A percentile compares a stretch with the other conserved stretches of the same genome.
phyloP scores from a whole-genome alignment of 1,139 yeast genomes.

The Blastobotrys persicus region DNA sequence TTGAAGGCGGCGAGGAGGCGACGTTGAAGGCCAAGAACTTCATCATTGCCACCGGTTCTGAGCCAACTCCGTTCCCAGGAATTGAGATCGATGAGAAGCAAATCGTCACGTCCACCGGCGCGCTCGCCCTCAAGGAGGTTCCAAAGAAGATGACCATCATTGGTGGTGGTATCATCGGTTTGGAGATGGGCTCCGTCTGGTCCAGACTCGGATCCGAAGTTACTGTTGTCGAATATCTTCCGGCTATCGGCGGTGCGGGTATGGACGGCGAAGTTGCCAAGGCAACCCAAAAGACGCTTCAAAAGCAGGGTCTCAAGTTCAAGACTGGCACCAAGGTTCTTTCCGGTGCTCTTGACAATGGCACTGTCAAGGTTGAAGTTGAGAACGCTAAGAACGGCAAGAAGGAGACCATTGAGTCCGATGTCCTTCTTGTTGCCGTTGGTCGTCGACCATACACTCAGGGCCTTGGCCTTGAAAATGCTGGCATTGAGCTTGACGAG shows the following conservation, averaged over 20 bases:
- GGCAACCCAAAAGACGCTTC: constrained; percentile 79
- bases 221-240: constrained; percentile 87
- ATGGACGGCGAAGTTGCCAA: constrained; percentile 97
- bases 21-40: constrained; percentile 76
- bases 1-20: constrained; percentile 75
- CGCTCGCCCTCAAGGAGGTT: constrained; percentile 75
- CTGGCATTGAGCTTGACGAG: constrained; percentile 88
- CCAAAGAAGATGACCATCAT: constrained; percentile 91
- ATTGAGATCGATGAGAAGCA: constrained; percentile 95
- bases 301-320: constrained; percentile 94
- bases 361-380: constrained; percentile 77
- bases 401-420: constrained; percentile 78
- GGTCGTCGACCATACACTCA: constrained; percentile 98
- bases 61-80: constrained; percentile 98
- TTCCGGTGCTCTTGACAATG: constrained; percentile 85
- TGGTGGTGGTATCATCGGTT: constrained; percentile 99
- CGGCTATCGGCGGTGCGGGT: constrained; percentile 86
- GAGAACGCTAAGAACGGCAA: constrained; percentile 89
- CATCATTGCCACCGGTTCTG: constrained; percentile 98
- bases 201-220: constrained; percentile 94
- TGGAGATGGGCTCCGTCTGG: constrained; percentile 99
- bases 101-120: constrained; percentile 95
- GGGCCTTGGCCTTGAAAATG: constrained; percentile 83
- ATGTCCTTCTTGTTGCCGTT: constrained; percentile 91
- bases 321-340: constrained; percentile 89